These are phyloP conservation scores for Pyrenochaeta sp. DNA, from an alignment of 2,329 filamentous ascomycete species.

Conservation along the genomic window DNA sequence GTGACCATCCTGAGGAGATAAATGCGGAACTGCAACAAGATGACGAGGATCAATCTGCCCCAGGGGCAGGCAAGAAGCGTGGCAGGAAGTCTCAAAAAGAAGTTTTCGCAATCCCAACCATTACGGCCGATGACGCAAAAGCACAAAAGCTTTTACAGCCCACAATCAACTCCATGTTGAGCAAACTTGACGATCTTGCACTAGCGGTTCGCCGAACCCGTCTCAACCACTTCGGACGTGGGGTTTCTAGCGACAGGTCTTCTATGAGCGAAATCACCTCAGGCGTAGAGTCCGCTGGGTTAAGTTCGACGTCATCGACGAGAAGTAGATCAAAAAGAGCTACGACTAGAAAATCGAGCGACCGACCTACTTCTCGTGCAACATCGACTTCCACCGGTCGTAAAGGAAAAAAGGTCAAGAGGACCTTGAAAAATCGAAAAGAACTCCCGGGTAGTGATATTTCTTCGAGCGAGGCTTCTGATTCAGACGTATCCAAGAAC, in stretches of 20 bases:
- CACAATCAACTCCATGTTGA: slow-evolving; percentile 73
- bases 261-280: slow-evolving; percentile 40
- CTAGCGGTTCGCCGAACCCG: slow-evolving; percentile 74
- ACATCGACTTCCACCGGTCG: slow-evolving; percentile 3
- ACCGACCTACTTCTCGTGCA: slow-evolving; percentile 20
- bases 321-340: slow-evolving; percentile 21
- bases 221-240: slow-evolving; percentile 56
- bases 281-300: slow-evolving; percentile 32
- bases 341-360: slow-evolving; percentile 14
- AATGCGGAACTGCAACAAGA: slow-evolving; percentile 2
- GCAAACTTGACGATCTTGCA: slow-evolving; percentile 74
- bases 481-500: slow-evolving; percentile 6
- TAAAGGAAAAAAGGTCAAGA: not conserved
- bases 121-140: slow-evolving; percentile 75
- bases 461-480: slow-evolving; percentile 51
- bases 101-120: slow-evolving; percentile 54
- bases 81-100: slow-evolving; percentile 19
- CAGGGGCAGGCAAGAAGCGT: slow-evolving; percentile 10
- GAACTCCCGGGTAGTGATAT: slow-evolving; percentile 12
- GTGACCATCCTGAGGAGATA: not conserved
- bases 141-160: slow-evolving; percentile 73
- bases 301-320: slow-evolving; percentile 22
- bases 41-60: slow-evolving; percentile 1
- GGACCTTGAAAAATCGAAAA: not conserved
- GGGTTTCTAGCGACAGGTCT: slow-evolving; percentile 35